A percentile compares a stretch with the other conserved stretches of the same genome.
These are phyloP conservation scores for Colletotrichum spinosum DNA, from an alignment of 2,329 filamentous ascomycete species.

Conservation along the genomic window DNA sequence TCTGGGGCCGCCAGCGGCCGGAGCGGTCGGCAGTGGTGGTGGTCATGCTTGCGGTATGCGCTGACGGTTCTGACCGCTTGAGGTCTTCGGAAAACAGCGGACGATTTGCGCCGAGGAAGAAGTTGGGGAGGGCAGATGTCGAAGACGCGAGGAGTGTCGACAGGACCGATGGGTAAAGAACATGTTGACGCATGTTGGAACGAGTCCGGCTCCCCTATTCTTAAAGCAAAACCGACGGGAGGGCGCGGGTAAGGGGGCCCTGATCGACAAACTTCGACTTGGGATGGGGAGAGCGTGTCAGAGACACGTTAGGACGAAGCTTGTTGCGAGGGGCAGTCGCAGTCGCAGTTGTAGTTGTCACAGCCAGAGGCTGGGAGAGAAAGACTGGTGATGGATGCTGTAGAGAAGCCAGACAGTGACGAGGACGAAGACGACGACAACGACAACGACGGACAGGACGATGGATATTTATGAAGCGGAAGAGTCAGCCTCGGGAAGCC, in stretches of 20 bases:
- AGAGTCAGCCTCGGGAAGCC: constrained; percentile 15
- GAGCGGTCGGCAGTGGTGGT: constrained; percentile 16
- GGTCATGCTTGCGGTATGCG: constrained; percentile 25
- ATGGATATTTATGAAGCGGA: constrained; percentile 26
- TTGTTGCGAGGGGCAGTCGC: neutral
- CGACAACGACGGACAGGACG: neutral
- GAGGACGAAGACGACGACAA: neutral
- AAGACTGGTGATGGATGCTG: neutral
- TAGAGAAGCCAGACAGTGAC: neutral
- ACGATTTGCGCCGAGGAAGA: constrained; percentile 10
- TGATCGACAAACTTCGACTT: constrained; percentile 34
- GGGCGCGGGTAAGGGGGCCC: constrained; percentile 26
- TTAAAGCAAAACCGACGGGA: constrained; percentile 29
- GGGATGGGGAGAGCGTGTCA: constrained; percentile 29
- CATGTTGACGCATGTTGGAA: constrained; percentile 20
- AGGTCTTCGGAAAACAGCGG: constrained; percentile 20
- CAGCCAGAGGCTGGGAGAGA: neutral
- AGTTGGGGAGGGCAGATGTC: constrained; percentile 15
- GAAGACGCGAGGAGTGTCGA: constrained; percentile 29
- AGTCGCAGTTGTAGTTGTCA: neutral
- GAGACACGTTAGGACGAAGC: constrained; percentile 28
- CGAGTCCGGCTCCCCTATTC: constrained; percentile 33
- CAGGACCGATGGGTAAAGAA: constrained; percentile 32
- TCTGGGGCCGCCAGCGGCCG: constrained; percentile 58
- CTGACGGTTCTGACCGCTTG: constrained; percentile 20